Percentiles rank a stretch among this genome's conserved stretches.
Conservation (phyloP, 306 rosid genomes). For the Vigna reflexopilosa region DNA sequence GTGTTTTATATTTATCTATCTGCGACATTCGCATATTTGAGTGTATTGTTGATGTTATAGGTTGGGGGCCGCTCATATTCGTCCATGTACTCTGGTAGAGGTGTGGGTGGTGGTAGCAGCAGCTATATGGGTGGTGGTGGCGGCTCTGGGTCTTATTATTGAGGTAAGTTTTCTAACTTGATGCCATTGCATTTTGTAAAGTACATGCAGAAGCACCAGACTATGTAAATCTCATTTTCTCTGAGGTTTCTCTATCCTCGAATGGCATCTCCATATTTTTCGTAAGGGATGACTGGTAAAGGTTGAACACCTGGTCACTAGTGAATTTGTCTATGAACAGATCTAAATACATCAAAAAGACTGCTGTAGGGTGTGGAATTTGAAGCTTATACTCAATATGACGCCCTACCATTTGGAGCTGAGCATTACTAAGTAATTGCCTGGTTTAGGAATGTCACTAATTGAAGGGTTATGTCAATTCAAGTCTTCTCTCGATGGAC, state of each 20-base stretch:
- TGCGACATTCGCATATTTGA: conserved; percentile 3
- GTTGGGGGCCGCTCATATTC: conserved; percentile 85
- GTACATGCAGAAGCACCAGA: background rate
- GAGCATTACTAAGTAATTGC: conserved; percentile 48
- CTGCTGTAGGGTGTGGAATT: conserved; percentile 73
- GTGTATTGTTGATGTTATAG: conserved; percentile 51
- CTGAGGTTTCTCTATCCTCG: conserved; percentile 44
- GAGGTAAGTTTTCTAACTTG: conserved; percentile 60
- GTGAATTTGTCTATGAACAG: conserved; percentile 84
- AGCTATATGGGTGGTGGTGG: conserved; percentile 82
- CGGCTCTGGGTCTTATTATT: conserved; percentile 88
- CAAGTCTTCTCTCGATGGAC: conserved; percentile 43
- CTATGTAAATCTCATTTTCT: conserved; percentile 29
- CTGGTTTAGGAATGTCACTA: conserved; percentile 34
- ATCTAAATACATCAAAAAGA: conserved; percentile 63
- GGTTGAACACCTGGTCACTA: conserved; percentile 66
- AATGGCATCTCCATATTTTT: conserved; percentile 53
- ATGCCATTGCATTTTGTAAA: conserved; percentile 4
- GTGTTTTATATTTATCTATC: conserved; percentile 18
- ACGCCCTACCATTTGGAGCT: conserved; percentile 60
- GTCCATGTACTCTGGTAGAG: conserved; percentile 77
- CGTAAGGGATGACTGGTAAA: conserved; percentile 59
- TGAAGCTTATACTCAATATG: conserved; percentile 63
- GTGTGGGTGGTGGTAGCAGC: conserved; percentile 74
- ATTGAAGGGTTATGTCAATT: conserved; percentile 46